Base-by-base conservation (phyloP, 2,329 filamentous ascomycete species). In the Hypoxylon sp. region DNA sequence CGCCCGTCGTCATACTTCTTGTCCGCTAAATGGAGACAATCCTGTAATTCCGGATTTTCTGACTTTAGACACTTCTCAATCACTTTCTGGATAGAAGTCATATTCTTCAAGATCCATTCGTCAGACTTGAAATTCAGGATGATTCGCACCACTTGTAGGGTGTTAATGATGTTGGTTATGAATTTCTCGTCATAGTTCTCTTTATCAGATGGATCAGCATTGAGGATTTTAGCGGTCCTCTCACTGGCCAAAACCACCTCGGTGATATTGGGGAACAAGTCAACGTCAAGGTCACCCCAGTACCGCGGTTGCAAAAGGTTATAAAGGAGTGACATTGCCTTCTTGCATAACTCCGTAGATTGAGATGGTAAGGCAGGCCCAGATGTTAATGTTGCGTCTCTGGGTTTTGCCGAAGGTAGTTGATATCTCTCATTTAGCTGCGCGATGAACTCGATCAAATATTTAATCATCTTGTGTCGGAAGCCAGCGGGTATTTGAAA, bases 371-470 rank as follows among this genome's bases (percentile, higher is more conserved):
- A 79, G 54, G 83, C 80, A 46, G 84, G 82, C 35, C 83, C 83
- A 25, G 83, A 82, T 46, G 81, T 79, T 51, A 75, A 75, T 1
- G 79, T 77, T 11, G 83, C 73, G 46, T 92, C 89, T 54, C 89
- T 88, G 46, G 89, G 85, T 74, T 90, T 92, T 13, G 89, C 86
- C 22, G 92, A 92, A 13, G 91, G 91, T 22, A 94, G 88, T 20
- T 90, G 90, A 78, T 92, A 98, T 35, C 95, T 89, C 80, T 98
- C 96, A 17, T 92, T 91, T 22, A 98, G 85, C 56, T 94, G 92
- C 1, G 94, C 95, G 73, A 98, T 97, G 80, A 98, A 98, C 68
- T 96, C 93, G 31, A 98, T 92, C 33, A 99, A 87, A 77, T 98
- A 99, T 80, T 97, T 98, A 53, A 98, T 88, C 84, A 99, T 91